phyloP scores from a whole-genome alignment of 2,329 filamentous ascomycete genomes.

The Curvularia eragrostidis region DNA sequence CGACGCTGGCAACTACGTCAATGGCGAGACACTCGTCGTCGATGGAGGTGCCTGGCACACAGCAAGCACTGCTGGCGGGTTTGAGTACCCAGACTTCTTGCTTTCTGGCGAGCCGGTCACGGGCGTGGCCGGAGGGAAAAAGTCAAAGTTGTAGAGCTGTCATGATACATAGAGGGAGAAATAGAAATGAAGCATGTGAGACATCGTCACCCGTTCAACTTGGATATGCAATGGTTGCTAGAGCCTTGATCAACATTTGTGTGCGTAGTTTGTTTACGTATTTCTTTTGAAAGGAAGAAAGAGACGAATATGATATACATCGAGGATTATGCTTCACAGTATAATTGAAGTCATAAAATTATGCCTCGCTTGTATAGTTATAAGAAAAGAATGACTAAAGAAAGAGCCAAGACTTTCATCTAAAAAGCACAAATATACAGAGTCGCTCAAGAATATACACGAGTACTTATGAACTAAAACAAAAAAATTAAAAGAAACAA shows the following conservation, averaged over 20 bases:
- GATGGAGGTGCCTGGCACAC: conserved; percentile 62
- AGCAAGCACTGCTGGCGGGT: conserved; percentile 47
- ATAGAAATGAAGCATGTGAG: neutral
- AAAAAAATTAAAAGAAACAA: neutral
- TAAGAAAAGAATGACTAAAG: neutral
- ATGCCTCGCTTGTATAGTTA: neutral
- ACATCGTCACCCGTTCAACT: neutral
- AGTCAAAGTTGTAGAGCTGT: conserved; percentile 58
- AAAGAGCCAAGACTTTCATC: neutral
- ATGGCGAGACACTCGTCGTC: conserved; percentile 77
- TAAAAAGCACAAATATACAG: neutral
- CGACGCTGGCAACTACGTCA: conserved; percentile 85
- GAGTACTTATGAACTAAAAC: neutral
- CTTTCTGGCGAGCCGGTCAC: conserved; percentile 60
- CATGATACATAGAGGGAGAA: neutral
- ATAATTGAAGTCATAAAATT: too few species aligned
- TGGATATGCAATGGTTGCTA: neutral
- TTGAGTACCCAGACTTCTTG: conserved; percentile 66
- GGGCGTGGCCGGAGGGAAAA: conserved; percentile 66
- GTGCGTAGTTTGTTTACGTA: neutral
- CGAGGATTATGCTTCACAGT: too few species aligned
- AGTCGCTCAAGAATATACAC: neutral
- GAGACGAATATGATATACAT: too few species aligned
- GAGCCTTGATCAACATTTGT: too few species aligned
- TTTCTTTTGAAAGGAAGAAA: too few species aligned